phyloP scores from a whole-genome alignment of 768 basidiomycete genomes.

The Macrolepiota dolichaula region DNA sequence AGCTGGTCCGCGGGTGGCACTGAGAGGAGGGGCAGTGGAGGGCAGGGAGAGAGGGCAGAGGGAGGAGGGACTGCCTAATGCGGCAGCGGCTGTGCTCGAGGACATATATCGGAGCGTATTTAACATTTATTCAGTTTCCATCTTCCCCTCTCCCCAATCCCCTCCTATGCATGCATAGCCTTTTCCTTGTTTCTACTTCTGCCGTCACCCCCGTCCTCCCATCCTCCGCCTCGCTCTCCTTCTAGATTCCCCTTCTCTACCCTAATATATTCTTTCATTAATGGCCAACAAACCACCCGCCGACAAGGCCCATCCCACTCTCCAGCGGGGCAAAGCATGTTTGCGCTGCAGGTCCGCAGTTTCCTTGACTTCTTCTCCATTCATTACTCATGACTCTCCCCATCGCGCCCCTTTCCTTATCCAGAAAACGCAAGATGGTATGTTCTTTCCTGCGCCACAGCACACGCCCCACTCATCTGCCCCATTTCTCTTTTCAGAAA shows the following conservation, averaged over 20 bases:
- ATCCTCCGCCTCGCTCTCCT: conserved; percentile 11
- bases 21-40: not conserved
- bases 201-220: conserved; percentile 5
- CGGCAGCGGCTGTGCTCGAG: conserved; percentile 11
- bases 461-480: conserved; percentile 8
- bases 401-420: conserved; percentile 12
- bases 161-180: conserved; percentile 19
- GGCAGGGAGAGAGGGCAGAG: not conserved
- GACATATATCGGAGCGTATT: conserved; percentile 12
- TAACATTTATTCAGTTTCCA: conserved; percentile 10
- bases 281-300: conserved; percentile 48
- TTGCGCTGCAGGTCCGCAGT: conserved; percentile 60
- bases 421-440: conserved; percentile 72
- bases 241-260: conserved; percentile 6
- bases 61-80: not conserved
- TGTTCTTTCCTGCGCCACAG: conserved; percentile 5
- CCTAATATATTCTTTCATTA: conserved; percentile 10
- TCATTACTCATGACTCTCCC: conserved; percentile 6
- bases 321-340: conserved; percentile 71
- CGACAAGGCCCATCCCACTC: conserved; percentile 37
- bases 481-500: conserved; percentile 41
- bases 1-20: not conserved
- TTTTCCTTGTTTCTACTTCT: conserved; percentile 6
- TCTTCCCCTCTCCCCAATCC: conserved; percentile 5
- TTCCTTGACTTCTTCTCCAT: conserved; percentile 11